Base-by-base conservation (phyloP, 129 eudicot genomes). In the Lactuca saligna region DNA sequence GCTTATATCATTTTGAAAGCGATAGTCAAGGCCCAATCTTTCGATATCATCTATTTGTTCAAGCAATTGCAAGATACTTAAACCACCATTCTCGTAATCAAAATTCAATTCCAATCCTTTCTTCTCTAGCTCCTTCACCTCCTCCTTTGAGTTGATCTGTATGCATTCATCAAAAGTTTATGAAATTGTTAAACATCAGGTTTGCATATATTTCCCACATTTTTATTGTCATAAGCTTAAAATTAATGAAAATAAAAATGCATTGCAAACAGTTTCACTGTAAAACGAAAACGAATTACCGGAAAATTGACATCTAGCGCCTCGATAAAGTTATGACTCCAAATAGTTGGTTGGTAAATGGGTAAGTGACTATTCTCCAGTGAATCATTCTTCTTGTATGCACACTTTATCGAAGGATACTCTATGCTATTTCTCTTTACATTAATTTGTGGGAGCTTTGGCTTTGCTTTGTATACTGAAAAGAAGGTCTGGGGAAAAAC, bases 11-110 rank as follows among this genome's bases (percentile, higher is more conserved):
- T 33, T 35, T 56, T 54, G 46, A 54, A 68, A 68, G 34, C 37
- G 62, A 25, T 68, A 68, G 5, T 51, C 62, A 3, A 68, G 35
- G 32, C 72, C 63, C 49, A 68, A 68, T 33, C 58, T 12, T 35
- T 68, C 72, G 15, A 68, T 68, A 25, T 34, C 62, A 3, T 68
- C 50, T 35, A 68, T 37, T 16, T 51, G 4, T 54, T 68, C 50
- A 51, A 68, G 72, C 20, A 20, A 20, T 20, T 20, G 20, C 20
- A 20, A 20, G 20, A 20, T 20, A 20, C 20, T 20, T 20, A 20
- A 20, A 20, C 20, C 20, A 20, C 20, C 20, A 20, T 20, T 20
- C 20, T 20, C 20, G 20, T 20, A 20, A 20, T 20, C 20, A 20
- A 20, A 20, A 20, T 20, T 20, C 20, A 20, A 20, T 20, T 20